phyloP scores from a whole-genome alignment of 1,139 yeast genomes.

The Magnusiomyces paraingens region DNA sequence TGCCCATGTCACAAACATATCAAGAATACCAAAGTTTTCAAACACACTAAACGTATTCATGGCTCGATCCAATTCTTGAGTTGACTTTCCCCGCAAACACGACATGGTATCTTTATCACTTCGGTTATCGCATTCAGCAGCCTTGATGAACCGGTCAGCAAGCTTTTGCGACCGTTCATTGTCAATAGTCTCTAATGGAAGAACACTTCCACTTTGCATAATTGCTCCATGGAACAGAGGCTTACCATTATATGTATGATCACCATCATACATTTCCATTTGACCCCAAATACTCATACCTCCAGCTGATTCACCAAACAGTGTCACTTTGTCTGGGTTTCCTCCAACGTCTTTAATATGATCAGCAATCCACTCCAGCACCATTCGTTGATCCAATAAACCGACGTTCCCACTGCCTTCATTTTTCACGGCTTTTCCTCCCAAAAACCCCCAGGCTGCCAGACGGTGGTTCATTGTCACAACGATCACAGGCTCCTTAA shows the following conservation, averaged over 20 bases:
- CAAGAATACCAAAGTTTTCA: conserved; percentile 9
- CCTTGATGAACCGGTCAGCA: conserved; percentile 15
- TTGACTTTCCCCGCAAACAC: conserved; percentile 17
- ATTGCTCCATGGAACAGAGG: conserved; percentile 29
- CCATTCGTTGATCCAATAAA: conserved; percentile 33
- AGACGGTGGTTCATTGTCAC: conserved; percentile 26
- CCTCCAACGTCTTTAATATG: conserved; percentile 36
- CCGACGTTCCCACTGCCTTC: conserved; percentile 29
- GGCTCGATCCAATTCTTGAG: conserved; percentile 15
- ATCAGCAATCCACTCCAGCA: conserved; percentile 34
- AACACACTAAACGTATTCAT: conserved; percentile 11
- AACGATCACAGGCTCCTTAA: conserved; percentile 18
- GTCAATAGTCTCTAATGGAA: conserved; percentile 8
- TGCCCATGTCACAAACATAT: conserved; percentile 15
- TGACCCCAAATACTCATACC: conserved; percentile 31
- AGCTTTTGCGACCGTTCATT: conserved; percentile 16
- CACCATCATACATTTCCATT: conserved; percentile 25
- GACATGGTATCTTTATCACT: conserved; percentile 14
- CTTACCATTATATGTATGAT: conserved; percentile 19
- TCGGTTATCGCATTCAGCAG: conserved; percentile 14
- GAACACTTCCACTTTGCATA: conserved; percentile 14
- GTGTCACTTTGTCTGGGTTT: conserved; percentile 31
- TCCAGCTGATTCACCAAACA: conserved; percentile 37
- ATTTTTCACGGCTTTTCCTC: conserved; percentile 21
- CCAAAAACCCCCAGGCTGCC: conserved; percentile 30